phyloP scores from a whole-genome alignment of 1,284 basidiomycete species.

The Sporisorium graminicola region DNA sequence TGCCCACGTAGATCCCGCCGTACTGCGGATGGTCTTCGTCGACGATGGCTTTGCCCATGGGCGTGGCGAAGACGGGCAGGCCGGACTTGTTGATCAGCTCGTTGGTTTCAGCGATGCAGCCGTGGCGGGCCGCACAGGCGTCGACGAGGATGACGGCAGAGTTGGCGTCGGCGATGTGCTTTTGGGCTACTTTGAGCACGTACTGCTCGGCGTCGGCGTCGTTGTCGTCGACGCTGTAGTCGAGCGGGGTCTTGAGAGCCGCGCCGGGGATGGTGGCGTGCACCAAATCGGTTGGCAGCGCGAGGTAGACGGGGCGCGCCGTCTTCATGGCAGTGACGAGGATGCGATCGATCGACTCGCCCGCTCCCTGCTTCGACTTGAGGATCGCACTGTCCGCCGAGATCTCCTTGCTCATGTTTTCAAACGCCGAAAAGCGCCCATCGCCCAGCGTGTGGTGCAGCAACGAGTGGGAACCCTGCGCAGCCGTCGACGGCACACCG shows the following conservation, averaged over 20 bases:
- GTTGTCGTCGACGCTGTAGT: slow-evolving; percentile 69
- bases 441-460: slow-evolving; percentile 71
- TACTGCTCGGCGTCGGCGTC: slow-evolving; percentile 77
- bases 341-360: slow-evolving; percentile 81
- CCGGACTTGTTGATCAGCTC: slow-evolving; percentile 80
- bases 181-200: slow-evolving; percentile 74
- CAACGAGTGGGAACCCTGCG: slow-evolving; percentile 74
- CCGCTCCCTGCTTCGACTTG: slow-evolving; percentile 69
- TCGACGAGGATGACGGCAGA: slow-evolving; percentile 86
- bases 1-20: slow-evolving; percentile 78
- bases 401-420: slow-evolving; percentile 81
- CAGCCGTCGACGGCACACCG: slow-evolving; percentile 82
- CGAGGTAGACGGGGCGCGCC: slow-evolving; percentile 88
- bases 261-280: slow-evolving; percentile 78
- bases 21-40: slow-evolving; percentile 85
- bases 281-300: slow-evolving; percentile 87
- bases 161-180: slow-evolving; percentile 75
- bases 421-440: slow-evolving; percentile 78
- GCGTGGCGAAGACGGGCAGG: slow-evolving; percentile 73
- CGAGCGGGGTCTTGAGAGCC: slow-evolving; percentile 75
- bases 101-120: slow-evolving; percentile 78
- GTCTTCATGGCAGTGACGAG: slow-evolving; percentile 78
- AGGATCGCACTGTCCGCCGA: slow-evolving; percentile 77
- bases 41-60: slow-evolving; percentile 89
- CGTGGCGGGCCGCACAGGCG: slow-evolving; percentile 86